Evolutionary conservation across 805 yeast genomes (phyloP), one percentile per base, ranked within the genome.

Genomic region (Candida quercuum): DNA sequence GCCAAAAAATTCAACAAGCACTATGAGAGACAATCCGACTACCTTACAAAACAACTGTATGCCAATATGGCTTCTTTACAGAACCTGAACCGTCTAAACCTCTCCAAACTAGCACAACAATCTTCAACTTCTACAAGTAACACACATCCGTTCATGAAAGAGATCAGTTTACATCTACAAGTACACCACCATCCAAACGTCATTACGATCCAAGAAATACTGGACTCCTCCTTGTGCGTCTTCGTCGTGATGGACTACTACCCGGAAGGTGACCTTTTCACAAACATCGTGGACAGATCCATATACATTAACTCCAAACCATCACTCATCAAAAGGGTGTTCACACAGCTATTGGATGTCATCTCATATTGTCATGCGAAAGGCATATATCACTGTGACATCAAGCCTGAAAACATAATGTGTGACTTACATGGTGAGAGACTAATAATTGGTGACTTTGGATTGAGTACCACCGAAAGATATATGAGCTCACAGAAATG

Each of bases 371-470:
- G 94, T 53, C 97, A 91, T 59, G 69, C 81, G 2, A 76, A 74
- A 43, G 81, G 84, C n/a, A 77, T 91, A 26, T 91, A 80, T 57
- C 98, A 89, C 58, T 85, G 97, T 56, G 98, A 89, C 61, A 76
- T 89, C 47, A 93, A 93, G 65, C 99, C 99, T 6, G 98, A 93
- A 59, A 93, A 93, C 64, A 75, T 93, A 39, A 66, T 93, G 52
- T 78, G 88, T 35, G 70, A 76, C 11, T 59, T 60, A 53, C 68
- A 73, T 49, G 86, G 78, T 41, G 57, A 69, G 37, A 70, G 64
- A 38, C 65, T 82, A 39, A 74, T 71, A 45, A 67, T 81, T 43
- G 91, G 94, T 26, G 99, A 91, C 63, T 91, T 93, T 61, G 98
- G 98, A 5, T 68, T 91, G 17, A 88, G 96, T 17, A 75, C 91